Base-by-base conservation (phyloP, 2,329 filamentous ascomycete species). In the Pyrenochaeta sp. region DNA sequence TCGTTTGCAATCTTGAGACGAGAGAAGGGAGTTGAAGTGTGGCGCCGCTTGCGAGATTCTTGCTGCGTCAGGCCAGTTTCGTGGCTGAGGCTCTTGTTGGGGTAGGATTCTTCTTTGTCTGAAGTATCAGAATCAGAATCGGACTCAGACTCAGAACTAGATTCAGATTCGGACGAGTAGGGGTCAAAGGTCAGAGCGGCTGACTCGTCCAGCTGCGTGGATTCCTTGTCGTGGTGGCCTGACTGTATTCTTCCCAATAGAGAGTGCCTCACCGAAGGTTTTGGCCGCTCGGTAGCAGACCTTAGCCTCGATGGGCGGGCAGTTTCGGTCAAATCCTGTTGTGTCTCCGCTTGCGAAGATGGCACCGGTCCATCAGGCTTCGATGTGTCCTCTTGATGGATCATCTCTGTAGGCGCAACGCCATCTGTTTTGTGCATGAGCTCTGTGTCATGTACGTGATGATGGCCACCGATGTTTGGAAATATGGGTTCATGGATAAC, bases 1-100 rank as follows among this genome's bases (percentile, higher is more conserved):
- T 89, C 82, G 61, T 91, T 89, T 4, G 81, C 81, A 15, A 91
- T 79, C 33, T 78, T 78, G 71, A 91, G 88, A 2, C 79, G 79
- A 0, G 82, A 78, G 60, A 82, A 87, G 2, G 68, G 72, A 0
- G 58, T 58, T 0, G 56, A 44, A 27, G 50, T 58, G 30, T 51
- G 49, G 40, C 53, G 54, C 36, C 57, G 37, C 31, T 52, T 53
- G 29, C 42, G 51, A 11, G 42, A 27, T 31, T 56, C 36, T 52
- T 54, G 58, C 20, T 32, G 42, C 11, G 42, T 45, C 12, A 61
- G 15, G 9, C 51, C 23, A 21, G 58, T 46, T 21, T 63, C 49
- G 20, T 60, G 65, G 20, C 58, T 58, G 1, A 59, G 56, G 39
- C 60, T 67, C n/a, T 58, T 59, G 5, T 37, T 33, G 2, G 62